These are phyloP conservation scores for Solanum tacnaense DNA, from an alignment of 257 asterid species.

Conservation along the genomic window DNA sequence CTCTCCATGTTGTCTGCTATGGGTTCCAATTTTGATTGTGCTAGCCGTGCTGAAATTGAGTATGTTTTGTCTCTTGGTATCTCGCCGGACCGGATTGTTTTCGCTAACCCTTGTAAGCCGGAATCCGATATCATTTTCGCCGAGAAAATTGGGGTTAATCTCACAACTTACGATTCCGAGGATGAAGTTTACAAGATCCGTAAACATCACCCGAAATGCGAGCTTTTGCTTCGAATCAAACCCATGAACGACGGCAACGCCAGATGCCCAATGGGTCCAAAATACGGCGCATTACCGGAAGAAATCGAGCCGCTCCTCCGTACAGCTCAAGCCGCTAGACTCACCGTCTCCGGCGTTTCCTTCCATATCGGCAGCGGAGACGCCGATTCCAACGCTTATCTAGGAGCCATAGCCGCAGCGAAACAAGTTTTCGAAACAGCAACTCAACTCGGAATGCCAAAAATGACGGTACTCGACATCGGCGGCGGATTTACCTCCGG, in stretches of 20 bases:
- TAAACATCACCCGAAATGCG: not conserved
- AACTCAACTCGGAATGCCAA: not conserved
- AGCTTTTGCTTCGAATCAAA: not conserved
- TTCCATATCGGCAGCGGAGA: constrained; percentile 9
- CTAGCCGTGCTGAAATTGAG: constrained; percentile 9
- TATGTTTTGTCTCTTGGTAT: constrained; percentile 5
- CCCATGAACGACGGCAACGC: not conserved
- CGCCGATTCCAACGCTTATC: not conserved
- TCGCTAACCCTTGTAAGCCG: constrained; percentile 3
- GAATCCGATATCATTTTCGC: constrained; percentile 5
- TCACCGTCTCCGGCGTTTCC: constrained; percentile 2
- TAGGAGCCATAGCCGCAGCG: constrained; percentile 4
- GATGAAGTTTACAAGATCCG: constrained; percentile 2
- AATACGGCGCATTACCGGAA: constrained; percentile 6
- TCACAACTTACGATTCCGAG: constrained; percentile 1
- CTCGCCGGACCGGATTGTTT: constrained; percentile 5
- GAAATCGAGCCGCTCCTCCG: constrained; percentile 1
- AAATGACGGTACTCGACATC: not conserved
- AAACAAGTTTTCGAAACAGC: not conserved
- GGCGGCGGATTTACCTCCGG: constrained; percentile 12
- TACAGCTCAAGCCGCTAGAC: not conserved
- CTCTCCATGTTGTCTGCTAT: constrained; percentile 1
- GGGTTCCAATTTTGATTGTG: constrained; percentile 7
- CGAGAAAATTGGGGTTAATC: not conserved
- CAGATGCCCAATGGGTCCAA: not conserved